Evolutionary conservation across 495 filamentous ascomycete genomes (phyloP).

Genomic region (Tuber microsphaerosporum): DNA sequence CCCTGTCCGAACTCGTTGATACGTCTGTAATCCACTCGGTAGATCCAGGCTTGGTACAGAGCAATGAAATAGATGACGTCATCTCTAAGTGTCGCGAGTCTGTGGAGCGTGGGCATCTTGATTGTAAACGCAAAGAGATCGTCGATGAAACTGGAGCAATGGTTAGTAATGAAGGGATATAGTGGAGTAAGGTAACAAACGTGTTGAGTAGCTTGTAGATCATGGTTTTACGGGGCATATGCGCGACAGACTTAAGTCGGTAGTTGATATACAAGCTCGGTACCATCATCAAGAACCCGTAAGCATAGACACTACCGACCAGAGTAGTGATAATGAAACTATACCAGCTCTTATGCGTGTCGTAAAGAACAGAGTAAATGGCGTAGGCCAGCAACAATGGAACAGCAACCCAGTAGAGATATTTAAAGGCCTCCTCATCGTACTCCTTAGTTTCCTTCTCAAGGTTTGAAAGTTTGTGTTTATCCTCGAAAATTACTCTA

Average conservation of each 20-base stretch:
- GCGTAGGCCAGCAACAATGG: slow-evolving; percentile 85
- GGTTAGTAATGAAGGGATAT: slow-evolving; percentile 19
- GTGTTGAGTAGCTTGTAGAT: slow-evolving; percentile 92
- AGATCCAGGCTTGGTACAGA: slow-evolving; percentile 88
- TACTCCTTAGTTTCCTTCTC: slow-evolving; percentile 98
- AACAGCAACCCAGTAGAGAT: slow-evolving; percentile 84
- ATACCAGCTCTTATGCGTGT: slow-evolving; percentile 97
- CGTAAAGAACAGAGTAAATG: slow-evolving; percentile 80
- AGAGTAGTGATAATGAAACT: slow-evolving; percentile 82
- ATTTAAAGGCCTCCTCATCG: slow-evolving; percentile 93
- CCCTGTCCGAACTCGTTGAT: slow-evolving; percentile 99
- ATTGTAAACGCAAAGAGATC: slow-evolving; percentile 96
- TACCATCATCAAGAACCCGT: slow-evolving; percentile 99
- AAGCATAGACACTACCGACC: slow-evolving; percentile 93
- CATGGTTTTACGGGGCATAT: slow-evolving; percentile 95
- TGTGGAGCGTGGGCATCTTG: slow-evolving; percentile 94
- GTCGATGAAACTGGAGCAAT: slow-evolving; percentile 61
- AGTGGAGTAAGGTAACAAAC: slow-evolving; percentile 41
- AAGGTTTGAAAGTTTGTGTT: slow-evolving; percentile 87
- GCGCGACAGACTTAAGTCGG: slow-evolving; percentile 87
- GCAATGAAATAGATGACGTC: slow-evolving; percentile 98
- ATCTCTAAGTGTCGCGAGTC: slow-evolving; percentile 87
- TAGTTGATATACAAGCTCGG: slow-evolving; percentile 98
- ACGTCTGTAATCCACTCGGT: slow-evolving; percentile 83
- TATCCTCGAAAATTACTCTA: slow-evolving; percentile 84